These are phyloP conservation scores for Loxodes magnus DNA, from an alignment of 73 alveolate genomes.

Conservation along the genomic window DNA sequence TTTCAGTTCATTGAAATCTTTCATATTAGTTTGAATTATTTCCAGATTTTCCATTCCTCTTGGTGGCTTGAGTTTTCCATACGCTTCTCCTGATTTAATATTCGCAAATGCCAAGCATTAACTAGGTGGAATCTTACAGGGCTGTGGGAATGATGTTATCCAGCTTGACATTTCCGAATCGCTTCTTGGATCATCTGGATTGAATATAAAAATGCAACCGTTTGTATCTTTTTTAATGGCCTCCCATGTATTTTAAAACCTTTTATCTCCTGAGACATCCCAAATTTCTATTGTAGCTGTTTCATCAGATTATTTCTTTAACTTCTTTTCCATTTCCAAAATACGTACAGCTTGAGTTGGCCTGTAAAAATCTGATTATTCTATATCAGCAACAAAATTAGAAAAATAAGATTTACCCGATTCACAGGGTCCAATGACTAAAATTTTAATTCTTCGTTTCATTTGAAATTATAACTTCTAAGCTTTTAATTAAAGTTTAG, in stretches of 20 bases:
- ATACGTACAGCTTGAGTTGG: slow-evolving; percentile 14
- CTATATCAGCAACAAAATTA: not conserved
- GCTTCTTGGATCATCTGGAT: not conserved
- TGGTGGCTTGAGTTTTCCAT: slow-evolving; percentile 9
- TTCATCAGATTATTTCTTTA: not conserved
- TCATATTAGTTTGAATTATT: no score
- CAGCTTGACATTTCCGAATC: slow-evolving; percentile 4
- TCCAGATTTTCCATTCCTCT: slow-evolving; percentile 13
- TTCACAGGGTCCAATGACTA: slow-evolving; percentile 5
- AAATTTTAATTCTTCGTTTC: slow-evolving; percentile 2
- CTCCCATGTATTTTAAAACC: slow-evolving; percentile 10
- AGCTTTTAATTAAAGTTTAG: not conserved
- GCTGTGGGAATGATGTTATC: not conserved
- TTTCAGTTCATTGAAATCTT: no score
- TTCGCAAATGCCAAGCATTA: slow-evolving; percentile 4
- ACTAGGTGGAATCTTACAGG: not conserved
- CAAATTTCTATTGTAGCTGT: slow-evolving; percentile 12
- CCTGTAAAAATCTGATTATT: not conserved
- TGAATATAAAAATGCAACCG: slow-evolving; percentile 4
- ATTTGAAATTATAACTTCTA: not conserved
- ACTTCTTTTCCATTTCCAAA: slow-evolving; percentile 10
- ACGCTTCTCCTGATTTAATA: slow-evolving; percentile 1
- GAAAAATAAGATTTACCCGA: slow-evolving; percentile 4
- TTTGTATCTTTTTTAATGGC: slow-evolving; percentile 2
- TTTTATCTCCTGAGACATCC: slow-evolving; percentile 12